Evolutionary conservation across 148 eudicot genomes (phyloP).

Genomic region (Salicornia ramosissima): DNA sequence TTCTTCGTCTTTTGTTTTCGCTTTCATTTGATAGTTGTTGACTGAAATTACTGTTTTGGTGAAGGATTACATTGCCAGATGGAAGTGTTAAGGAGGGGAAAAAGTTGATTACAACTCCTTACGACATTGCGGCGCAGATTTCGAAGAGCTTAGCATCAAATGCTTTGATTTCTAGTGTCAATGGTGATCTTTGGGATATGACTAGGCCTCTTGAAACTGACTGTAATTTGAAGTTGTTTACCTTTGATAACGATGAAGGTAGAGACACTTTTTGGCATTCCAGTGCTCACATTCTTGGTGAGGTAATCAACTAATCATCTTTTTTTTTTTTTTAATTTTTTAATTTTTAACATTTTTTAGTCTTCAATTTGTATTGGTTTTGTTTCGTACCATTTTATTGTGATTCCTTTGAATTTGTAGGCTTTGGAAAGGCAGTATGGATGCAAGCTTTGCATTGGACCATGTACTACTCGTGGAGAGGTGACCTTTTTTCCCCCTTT

Average conservation of each 20-base stretch:
- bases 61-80: constrained; percentile 78
- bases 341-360: neutral
- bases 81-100: constrained; percentile 88
- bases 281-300: constrained; percentile 94
- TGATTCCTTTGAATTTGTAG: constrained; percentile 31
- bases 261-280: constrained; percentile 99
- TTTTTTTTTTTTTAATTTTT: neutral
- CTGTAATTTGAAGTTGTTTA: constrained; percentile 62
- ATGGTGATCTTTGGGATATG: constrained; percentile 89
- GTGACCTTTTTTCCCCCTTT: no score
- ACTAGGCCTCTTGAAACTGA: constrained; percentile 77
- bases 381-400: constrained; percentile 5
- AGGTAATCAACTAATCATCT: no score
- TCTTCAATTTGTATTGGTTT: neutral
- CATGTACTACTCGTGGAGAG: constrained; percentile 98
- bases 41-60: no score
- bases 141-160: constrained; percentile 82
- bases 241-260: constrained; percentile 78
- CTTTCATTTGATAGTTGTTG: neutral
- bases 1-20: neutral
- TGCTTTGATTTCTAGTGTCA: constrained; percentile 71
- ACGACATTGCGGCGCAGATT: constrained; percentile 66
- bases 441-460: constrained; percentile 91
- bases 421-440: constrained; percentile 84
- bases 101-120: constrained; percentile 65